Evolutionary conservation across 2,329 filamentous ascomycete species (phyloP), one percentile per base, ranked within the genome.

Genomic region (Nothophoma quercina): DNA sequence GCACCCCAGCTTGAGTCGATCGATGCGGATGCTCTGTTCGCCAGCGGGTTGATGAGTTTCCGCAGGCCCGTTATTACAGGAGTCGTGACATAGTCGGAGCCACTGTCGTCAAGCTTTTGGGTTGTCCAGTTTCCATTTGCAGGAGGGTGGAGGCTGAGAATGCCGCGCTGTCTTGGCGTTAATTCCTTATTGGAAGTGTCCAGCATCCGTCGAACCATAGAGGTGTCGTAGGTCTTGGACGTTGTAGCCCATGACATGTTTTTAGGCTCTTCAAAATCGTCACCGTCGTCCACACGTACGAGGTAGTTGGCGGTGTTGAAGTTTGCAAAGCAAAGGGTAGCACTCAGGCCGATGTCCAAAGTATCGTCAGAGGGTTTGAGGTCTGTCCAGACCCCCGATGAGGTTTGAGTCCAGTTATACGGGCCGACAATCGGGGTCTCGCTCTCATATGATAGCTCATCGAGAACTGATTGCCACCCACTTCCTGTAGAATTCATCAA

Each of bases 291-390:
- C n/a, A 29, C 25, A 13, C 23, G 21, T 2, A 52, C n/a, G 15
- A 28, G 3, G 22, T 36, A 28, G 18, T 49, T 32, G 23, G 21
- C 34, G 16, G 19, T 19, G n/a, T 36, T 29, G 4, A 39, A 15
- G 25, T 21, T 38, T 10, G 30, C 15, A 22, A 52, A 52, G 35
- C 49, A 52, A 15, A 52, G 19, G 9, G 40, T 41, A 1, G 41
- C 41, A 29, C 34, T 39, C 9, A 52, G 5, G 18, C 34, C 49
- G 15, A 45, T 32, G 12, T 44, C 41, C 2, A 29, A 3, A 2
- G 47, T 42, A 2, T 22, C 4, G 4, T 44, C 36, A 33, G 22
- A 19, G 9, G 47, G 15, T 21, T 12, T 30, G 3, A 44, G 13
- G 10, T 38, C 26, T 10, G 39, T 26, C 39, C 47, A 51, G 16